Evolutionary conservation across 2,329 filamentous ascomycete genomes (phyloP).

Genomic region (Fusarium burgessii): DNA sequence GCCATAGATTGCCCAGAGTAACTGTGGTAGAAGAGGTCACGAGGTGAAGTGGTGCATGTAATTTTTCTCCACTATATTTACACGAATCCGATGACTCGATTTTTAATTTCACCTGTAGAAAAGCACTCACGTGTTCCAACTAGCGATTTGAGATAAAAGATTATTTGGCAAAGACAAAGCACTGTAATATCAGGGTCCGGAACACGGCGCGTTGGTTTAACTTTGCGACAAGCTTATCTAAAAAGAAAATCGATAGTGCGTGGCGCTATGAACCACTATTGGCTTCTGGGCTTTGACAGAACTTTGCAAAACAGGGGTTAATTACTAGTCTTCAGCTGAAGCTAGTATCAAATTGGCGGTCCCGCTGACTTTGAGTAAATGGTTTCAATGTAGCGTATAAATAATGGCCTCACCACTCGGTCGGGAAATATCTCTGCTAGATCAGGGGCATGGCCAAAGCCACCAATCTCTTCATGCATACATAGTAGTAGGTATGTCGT

Average conservation of each 20-base stretch:
- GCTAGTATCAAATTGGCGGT: background rate
- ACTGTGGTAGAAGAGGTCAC: too few species aligned
- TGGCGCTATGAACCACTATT: background rate
- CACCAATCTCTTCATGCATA: background rate
- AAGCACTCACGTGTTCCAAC: too few species aligned
- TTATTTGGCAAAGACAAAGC: too few species aligned
- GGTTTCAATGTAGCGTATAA: background rate
- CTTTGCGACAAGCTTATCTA: background rate
- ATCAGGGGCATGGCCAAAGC: background rate
- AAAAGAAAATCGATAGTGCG: background rate
- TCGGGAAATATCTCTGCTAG: background rate
- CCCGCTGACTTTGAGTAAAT: background rate
- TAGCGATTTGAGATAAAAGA: too few species aligned
- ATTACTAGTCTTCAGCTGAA: background rate
- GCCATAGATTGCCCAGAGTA: too few species aligned
- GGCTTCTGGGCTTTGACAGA: conserved; percentile 1
- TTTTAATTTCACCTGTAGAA: too few species aligned
- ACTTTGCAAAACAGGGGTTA: background rate
- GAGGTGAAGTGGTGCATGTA: too few species aligned
- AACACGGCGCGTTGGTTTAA: background rate
- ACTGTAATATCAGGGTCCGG: background rate
- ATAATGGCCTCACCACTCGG: too few species aligned
- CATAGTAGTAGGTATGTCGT: too few species aligned
- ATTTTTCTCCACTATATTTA: too few species aligned
- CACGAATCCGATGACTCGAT: too few species aligned